Evolutionary conservation across 202 grass and related monocot species (phyloP).

Genomic region (Digitaria exilis): DNA sequence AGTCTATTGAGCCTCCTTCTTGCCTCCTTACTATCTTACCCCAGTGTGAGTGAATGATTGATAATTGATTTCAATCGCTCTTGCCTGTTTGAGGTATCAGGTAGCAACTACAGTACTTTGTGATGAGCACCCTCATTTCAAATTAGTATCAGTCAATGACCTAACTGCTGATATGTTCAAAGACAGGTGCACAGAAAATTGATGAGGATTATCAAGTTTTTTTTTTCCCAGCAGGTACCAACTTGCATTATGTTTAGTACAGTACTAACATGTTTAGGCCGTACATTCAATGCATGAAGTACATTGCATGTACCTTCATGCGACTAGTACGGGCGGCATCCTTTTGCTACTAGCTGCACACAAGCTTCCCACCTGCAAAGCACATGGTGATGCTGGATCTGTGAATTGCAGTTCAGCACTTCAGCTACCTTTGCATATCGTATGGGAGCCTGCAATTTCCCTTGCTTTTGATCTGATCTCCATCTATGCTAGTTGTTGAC

Average conservation of each 20-base stretch:
- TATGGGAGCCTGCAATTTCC: background rate
- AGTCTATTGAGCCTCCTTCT: background rate
- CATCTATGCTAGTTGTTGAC: conserved; percentile 2
- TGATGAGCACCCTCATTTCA: background rate
- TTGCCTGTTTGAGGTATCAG: background rate
- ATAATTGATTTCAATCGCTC: background rate
- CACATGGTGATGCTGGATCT: conserved; percentile 9
- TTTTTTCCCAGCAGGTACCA: background rate
- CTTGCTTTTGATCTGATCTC: conserved; percentile 3
- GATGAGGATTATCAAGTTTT: no score
- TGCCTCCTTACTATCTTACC: background rate
- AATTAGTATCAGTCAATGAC: background rate
- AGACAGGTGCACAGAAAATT: background rate
- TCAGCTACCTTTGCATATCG: background rate
- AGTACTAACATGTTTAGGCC: background rate
- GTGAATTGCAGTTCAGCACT: background rate
- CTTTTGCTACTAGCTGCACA: background rate
- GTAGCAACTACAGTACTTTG: background rate
- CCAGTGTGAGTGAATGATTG: background rate
- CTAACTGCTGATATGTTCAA: background rate
- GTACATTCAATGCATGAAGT: background rate
- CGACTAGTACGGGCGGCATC: background rate
- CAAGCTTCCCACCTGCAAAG: background rate
- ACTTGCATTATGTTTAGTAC: background rate
- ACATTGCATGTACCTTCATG: background rate